Conservation (phyloP, 148 eudicot genomes). For the Diospyros kaki region DNA sequence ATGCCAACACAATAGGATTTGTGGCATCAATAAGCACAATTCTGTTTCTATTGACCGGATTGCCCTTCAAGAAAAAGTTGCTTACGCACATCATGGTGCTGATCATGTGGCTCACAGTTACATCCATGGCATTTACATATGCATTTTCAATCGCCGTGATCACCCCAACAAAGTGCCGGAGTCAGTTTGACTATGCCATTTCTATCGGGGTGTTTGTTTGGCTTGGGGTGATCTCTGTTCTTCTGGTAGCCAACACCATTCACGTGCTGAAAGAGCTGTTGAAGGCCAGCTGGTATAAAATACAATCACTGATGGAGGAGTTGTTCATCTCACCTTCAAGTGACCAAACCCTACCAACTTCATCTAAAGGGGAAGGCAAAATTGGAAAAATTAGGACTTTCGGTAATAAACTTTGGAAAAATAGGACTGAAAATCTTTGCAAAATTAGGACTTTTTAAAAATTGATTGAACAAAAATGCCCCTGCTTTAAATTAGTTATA, state of each 20-base stretch:
- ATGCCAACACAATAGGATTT: slow-evolving; percentile 15
- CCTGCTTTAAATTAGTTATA: too few species aligned
- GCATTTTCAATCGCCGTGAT: not conserved
- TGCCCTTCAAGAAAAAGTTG: not conserved
- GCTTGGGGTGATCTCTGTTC: not conserved
- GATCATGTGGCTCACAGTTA: slow-evolving; percentile 4
- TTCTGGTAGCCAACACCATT: not conserved
- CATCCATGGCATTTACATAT: not conserved
- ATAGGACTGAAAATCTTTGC: too few species aligned
- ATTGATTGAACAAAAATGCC: too few species aligned
- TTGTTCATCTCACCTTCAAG: too few species aligned
- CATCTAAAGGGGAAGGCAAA: too few species aligned
- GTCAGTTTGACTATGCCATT: not conserved
- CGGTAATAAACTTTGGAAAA: too few species aligned
- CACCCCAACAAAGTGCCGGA: not conserved
- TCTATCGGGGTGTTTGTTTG: not conserved
- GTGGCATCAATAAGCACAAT: slow-evolving; percentile 7
- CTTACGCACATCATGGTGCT: not conserved
- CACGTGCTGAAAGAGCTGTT: too few species aligned
- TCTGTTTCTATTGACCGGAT: slow-evolving; percentile 2
- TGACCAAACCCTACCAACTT: too few species aligned
- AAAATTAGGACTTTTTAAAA: too few species aligned
- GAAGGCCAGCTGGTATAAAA: too few species aligned
- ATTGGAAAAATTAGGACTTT: too few species aligned
- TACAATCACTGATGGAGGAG: too few species aligned